Evolutionary conservation across 2,329 filamentous ascomycete species (phyloP), one percentile per base, ranked within the genome.

Genomic region (Remersonia thermophila): DNA sequence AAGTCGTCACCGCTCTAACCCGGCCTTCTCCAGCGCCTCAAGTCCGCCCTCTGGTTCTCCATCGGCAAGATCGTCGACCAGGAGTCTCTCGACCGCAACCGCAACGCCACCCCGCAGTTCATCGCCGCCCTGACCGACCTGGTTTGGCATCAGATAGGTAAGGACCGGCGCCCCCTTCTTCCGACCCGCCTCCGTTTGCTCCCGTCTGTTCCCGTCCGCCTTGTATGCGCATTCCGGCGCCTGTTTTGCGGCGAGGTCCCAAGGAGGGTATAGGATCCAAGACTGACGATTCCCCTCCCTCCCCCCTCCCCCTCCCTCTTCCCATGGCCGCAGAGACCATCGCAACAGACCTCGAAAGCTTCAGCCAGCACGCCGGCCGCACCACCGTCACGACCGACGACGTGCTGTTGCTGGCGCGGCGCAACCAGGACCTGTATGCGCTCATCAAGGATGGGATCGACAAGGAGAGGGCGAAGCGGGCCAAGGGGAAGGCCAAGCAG

Each of bases 71-170:
- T 93, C 41, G 83, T 94, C 45, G 89, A 96, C 55, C 78, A 89
- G 46, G 81, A 93, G 54, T 80, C 77, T 13, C 62, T 85, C 20
- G 67, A 71, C 38, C 66, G 78, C 18, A 76, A 83, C 53, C 71
- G 84, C 45, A 95, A 93, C 57, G 84, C 87, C 6, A 94, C 89
- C 17, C 84, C 84, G 2, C 85, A 93, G 52, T 94, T 93, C 57
- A 93, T 93, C 47, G 85, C 80, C 7, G 80, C 81, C 0, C 58
- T 93, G 52, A 91, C 83, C 1, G 86, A 94, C 57, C 73, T 93
- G 57, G 80, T 89, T 7, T 94, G 83, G 77, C 72, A 77, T 1
- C 86, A 93, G 48, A 81, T 94, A 35, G 82, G 85, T 89, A 67
- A 32, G 59, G 47, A 15, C 20, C 20, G 5, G 5, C 20, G n/a